Percentiles rank a stretch among this genome's conserved stretches.
Conservation (phyloP, 805 yeast genomes). For the Maudiozyma turicensis region DNA sequence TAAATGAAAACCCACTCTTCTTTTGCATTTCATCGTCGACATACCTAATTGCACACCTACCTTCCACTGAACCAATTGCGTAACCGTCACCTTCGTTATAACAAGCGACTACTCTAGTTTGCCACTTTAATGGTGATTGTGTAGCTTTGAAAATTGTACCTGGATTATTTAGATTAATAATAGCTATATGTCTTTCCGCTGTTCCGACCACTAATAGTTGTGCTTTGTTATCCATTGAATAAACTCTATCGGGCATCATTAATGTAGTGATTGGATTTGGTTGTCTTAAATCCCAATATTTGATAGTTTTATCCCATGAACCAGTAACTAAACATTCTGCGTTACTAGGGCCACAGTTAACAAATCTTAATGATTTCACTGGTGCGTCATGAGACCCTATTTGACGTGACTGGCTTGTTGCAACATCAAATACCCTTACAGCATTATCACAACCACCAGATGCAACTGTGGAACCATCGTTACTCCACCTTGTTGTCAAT, state of each 20-base stretch:
- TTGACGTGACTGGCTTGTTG: constrained; percentile 71
- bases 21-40: constrained; percentile 73
- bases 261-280: constrained; percentile 75
- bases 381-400: constrained; percentile 81
- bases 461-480: constrained; percentile 78
- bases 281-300: constrained; percentile 90
- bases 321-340: constrained; percentile 77
- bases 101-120: constrained; percentile 74
- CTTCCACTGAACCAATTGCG: constrained; percentile 90
- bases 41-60: constrained; percentile 90
- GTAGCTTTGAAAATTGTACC: constrained; percentile 65
- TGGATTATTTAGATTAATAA: constrained; percentile 76
- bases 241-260: constrained; percentile 81
- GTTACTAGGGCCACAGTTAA: constrained; percentile 76
- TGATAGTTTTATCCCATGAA: constrained; percentile 92
- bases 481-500: constrained; percentile 68
- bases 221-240: constrained; percentile 75
- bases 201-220: constrained; percentile 86
- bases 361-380: constrained; percentile 64
- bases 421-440: constrained; percentile 73
- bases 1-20: constrained; percentile 74
- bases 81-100: constrained; percentile 89
- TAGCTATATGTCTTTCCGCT: constrained; percentile 75
- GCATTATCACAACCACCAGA: constrained; percentile 89
- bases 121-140: constrained; percentile 78